Conservation (phyloP, 305 asterid genomes). For the Fraxinus velutina region DNA sequence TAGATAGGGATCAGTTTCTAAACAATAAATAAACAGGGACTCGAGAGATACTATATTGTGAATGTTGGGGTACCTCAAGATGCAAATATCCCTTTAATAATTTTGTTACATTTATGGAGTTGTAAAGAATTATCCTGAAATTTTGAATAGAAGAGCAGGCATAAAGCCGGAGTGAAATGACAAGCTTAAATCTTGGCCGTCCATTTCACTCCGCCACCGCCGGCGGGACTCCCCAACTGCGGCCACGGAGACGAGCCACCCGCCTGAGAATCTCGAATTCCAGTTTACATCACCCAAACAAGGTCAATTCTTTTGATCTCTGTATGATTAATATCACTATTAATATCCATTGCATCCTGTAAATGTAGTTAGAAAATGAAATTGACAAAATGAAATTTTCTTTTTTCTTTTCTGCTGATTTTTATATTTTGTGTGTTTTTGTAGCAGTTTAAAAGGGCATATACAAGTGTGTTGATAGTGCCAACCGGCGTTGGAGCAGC, state of each 20-base stretch:
- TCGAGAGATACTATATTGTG: neutral
- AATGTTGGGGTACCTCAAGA: neutral
- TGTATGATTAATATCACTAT: neutral
- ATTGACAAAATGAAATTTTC: neutral
- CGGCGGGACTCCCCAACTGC: conserved; percentile 25
- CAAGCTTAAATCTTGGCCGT: conserved; percentile 31
- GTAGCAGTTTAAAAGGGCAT: conserved; percentile 60
- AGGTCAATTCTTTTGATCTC: conserved; percentile 25
- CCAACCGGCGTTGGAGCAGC: conserved; percentile 95
- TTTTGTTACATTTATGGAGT: neutral
- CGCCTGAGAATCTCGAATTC: conserved; percentile 27
- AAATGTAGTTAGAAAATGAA: neutral
- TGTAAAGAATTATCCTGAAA: neutral
- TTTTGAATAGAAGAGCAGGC: conserved; percentile 6
- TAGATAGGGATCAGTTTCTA: neutral
- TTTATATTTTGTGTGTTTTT: neutral
- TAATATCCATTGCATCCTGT: neutral
- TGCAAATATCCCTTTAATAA: neutral
- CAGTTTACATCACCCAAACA: conserved; percentile 21
- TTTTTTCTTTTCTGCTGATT: neutral
- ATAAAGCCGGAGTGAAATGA: conserved; percentile 29
- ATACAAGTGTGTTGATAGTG: conserved; percentile 89
- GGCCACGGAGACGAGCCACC: conserved; percentile 16
- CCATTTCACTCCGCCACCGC: conserved; percentile 25
- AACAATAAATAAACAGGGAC: neutral